These are phyloP conservation scores for Coleophoma crateriformis DNA, from an alignment of 2,329 filamentous ascomycete species.

Conservation along the genomic window DNA sequence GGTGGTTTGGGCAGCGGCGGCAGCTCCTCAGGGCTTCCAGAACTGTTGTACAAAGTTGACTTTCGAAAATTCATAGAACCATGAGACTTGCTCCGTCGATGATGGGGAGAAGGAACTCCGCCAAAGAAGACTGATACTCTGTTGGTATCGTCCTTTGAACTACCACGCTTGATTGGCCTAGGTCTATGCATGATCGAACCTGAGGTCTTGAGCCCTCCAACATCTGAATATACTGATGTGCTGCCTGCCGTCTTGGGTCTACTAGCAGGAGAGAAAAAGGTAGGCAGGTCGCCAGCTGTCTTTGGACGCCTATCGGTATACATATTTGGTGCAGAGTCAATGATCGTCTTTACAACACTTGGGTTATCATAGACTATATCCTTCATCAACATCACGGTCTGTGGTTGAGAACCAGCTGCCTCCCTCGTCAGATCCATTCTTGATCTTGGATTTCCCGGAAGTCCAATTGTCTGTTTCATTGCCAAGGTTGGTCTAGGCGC, in stretches of 20 bases:
- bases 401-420: constrained; percentile 25
- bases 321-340: constrained; percentile 35
- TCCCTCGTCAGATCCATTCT: constrained; percentile 8
- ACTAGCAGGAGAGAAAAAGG: neutral
- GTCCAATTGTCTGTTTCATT: constrained; percentile 17
- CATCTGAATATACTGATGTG: constrained; percentile 4
- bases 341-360: constrained; percentile 40
- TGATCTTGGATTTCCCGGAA: constrained; percentile 21
- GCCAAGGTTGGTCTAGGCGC: constrained; percentile 8
- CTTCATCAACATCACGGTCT: constrained; percentile 51
- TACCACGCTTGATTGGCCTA: constrained; percentile 19
- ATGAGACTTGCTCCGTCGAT: constrained; percentile 42
- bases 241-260: neutral
- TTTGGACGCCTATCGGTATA: constrained; percentile 14
- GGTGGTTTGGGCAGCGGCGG: constrained; percentile 40
- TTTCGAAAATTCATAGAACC: constrained; percentile 39
- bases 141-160: constrained; percentile 8
- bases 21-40: constrained; percentile 43
- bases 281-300: constrained; percentile 8
- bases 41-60: constrained; percentile 36
- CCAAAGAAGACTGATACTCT: constrained; percentile 41
- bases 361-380: constrained; percentile 51
- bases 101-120: constrained; percentile 33
- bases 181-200: constrained; percentile 27
- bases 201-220: constrained; percentile 10